A percentile compares a stretch with the other conserved stretches of the same genome.
Evolutionary conservation across 1,139 yeast genomes (phyloP).

Genomic region (Zygosaccharomyces pseudobailii): DNA sequence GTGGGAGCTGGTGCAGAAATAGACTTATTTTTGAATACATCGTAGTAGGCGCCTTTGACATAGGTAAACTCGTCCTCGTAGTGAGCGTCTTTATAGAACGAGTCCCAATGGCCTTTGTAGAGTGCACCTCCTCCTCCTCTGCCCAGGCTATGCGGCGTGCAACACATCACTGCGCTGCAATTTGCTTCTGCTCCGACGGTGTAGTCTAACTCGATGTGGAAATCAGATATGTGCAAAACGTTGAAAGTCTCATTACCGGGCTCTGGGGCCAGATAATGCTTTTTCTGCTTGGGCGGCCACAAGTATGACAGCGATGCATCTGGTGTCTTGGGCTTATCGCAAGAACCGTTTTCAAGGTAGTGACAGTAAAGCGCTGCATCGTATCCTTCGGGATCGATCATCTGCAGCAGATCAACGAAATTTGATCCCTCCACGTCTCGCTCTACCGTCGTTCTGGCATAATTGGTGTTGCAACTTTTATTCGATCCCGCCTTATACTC

Average conservation of each 20-base stretch:
- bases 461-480: slow-evolving; percentile 33
- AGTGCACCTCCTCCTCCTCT: slow-evolving; percentile 20
- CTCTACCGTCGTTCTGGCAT: slow-evolving; percentile 36
- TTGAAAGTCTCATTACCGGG: slow-evolving; percentile 44
- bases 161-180: slow-evolving; percentile 42
- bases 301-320: slow-evolving; percentile 38
- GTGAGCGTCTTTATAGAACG: slow-evolving; percentile 38
- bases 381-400: slow-evolving; percentile 44
- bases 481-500: slow-evolving; percentile 27
- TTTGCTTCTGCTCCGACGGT: slow-evolving; percentile 56
- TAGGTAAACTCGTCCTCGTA: slow-evolving; percentile 36
- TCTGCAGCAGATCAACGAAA: slow-evolving; percentile 43
- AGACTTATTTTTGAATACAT: slow-evolving; percentile 34
- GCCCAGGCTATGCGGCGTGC: slow-evolving; percentile 32
- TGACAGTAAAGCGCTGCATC: slow-evolving; percentile 55
- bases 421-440: slow-evolving; percentile 40
- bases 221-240: slow-evolving; percentile 63
- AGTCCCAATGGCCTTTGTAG: slow-evolving; percentile 24
- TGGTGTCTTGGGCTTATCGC: slow-evolving; percentile 44
- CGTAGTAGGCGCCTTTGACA: slow-evolving; percentile 37
- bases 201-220: slow-evolving; percentile 57
- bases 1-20: slow-evolving; percentile 51
- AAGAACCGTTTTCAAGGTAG: slow-evolving; percentile 41
- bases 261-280: slow-evolving; percentile 35
- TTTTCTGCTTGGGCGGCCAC: slow-evolving; percentile 42